Conservation (phyloP, 2,329 filamentous ascomycete genomes). For the Beauveria medogensis region DNA sequence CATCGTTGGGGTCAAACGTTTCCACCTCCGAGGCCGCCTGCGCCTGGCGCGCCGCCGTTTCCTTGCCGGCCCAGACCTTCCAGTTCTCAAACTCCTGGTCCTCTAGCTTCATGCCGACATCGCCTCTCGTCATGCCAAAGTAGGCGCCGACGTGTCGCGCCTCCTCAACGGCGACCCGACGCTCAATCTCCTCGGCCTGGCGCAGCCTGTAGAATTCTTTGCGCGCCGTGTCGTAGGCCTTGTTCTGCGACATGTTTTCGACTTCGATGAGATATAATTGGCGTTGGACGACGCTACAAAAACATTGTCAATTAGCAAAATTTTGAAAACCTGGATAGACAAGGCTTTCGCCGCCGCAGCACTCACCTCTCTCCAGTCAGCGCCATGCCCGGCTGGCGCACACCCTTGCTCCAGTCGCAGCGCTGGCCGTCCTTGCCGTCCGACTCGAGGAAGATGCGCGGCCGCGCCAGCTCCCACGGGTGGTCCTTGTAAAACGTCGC, state of each 20-base stretch:
- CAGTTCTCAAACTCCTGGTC: conserved; percentile 72
- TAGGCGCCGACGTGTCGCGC: conserved; percentile 77
- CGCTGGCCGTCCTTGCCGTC: conserved; percentile 72
- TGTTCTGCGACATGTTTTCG: conserved; percentile 47
- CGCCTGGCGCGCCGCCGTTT: conserved; percentile 35
- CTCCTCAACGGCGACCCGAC: conserved; percentile 79
- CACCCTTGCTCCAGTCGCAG: conserved; percentile 69
- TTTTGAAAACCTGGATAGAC: not conserved
- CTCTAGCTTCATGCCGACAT: conserved; percentile 77
- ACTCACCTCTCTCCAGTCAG: conserved; percentile 77
- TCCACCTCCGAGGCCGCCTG: conserved; percentile 34
- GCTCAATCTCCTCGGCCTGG: conserved; percentile 73
- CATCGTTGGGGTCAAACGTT: conserved; percentile 36
- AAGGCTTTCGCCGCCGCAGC: conserved; percentile 6
- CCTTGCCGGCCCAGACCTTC: conserved; percentile 65
- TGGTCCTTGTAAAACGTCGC: conserved; percentile 84
- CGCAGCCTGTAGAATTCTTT: conserved; percentile 85
- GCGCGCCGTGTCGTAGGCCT: conserved; percentile 80
- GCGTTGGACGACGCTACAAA: conserved; percentile 75
- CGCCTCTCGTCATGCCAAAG: conserved; percentile 69
- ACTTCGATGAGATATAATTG: conserved; percentile 78
- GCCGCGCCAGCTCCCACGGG: conserved; percentile 92
- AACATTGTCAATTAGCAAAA: not conserved
- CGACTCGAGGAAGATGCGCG: conserved; percentile 74
- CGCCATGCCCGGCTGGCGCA: conserved; percentile 66